Evolutionary conservation across 2,329 filamentous ascomycete species (phyloP), one percentile per base, ranked within the genome.

Genomic region (Biscogniauxia marginata): DNA sequence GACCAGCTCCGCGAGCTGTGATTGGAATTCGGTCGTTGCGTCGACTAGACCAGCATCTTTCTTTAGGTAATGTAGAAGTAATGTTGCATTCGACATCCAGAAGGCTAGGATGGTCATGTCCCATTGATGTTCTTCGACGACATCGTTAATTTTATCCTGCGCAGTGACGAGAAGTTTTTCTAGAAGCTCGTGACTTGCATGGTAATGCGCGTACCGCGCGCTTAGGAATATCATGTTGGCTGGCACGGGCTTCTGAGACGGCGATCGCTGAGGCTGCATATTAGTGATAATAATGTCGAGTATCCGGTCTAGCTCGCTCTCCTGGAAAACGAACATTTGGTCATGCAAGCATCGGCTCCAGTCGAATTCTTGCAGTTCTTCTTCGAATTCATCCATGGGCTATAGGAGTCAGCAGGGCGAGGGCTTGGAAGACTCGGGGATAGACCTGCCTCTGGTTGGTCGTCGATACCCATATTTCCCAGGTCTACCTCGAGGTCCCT

Each of bases 251-350:
- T 99, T 99, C 70, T 99, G 95, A n/a, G 92, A 90, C 0, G 93
- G 91, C 24, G 93, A 96, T 65, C 95, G 83, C 75, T 97, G 93
- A 1, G 95, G 95, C 0, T 91, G 96, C 95, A 99, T 98, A 68
- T 95, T 93, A 59, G 93, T 98, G 70, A 99, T 96, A 70, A 98
- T 87, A 54, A 98, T 95, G 70, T 96, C 90, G 63, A 99, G 82
- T 67, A 99, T 97, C 56, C 88, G 87, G 56, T 93, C 89, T 51
- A 99, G 82, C 70, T 99, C 93, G 70, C 85, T 88, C 65, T 98
- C 93, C 72, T 99, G 95, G 71, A 99, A 99, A 39, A 99, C 95
- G 71, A 99, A 99, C 95, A 99, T 99, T 72, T 99, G 95, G 71
- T 99, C 95, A 70, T 97, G 91, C 49, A 96, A 79, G 73, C 95